phyloP scores from a whole-genome alignment of 2,329 filamentous ascomycete species.

The Neurospora crassa region DNA sequence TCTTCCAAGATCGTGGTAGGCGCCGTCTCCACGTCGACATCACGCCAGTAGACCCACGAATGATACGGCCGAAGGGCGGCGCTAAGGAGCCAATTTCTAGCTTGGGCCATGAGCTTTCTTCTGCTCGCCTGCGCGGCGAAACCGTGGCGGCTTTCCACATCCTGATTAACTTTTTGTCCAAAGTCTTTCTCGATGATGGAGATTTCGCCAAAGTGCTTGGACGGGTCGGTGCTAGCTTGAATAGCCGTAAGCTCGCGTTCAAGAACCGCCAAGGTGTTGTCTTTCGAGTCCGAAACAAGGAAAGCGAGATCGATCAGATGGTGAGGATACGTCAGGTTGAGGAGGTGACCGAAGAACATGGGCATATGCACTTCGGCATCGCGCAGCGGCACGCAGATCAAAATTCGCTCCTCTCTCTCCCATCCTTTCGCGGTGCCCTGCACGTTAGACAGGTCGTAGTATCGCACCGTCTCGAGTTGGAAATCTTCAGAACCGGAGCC shows the following conservation, averaged over 20 bases:
- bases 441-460: conserved; percentile 89
- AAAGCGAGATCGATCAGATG: conserved; percentile 94
- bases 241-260: conserved; percentile 66
- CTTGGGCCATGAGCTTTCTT: conserved; percentile 95
- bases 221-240: conserved; percentile 69
- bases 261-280: conserved; percentile 71
- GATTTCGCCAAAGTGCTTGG: conserved; percentile 85
- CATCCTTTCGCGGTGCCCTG: conserved; percentile 87
- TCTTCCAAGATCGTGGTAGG: conserved; percentile 96
- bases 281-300: conserved; percentile 93
- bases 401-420: conserved; percentile 91
- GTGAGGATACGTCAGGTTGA: conserved; percentile 95
- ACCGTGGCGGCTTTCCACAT: conserved; percentile 93
- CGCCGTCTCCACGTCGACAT: conserved; percentile 95
- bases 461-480: conserved; percentile 88
- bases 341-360: conserved; percentile 98
- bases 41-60: conserved; percentile 99
- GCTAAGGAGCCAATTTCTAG: conserved; percentile 91
- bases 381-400: conserved; percentile 87
- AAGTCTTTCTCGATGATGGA: conserved; percentile 99
- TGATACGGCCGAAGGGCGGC: conserved; percentile 89
- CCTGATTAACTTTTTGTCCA: conserved; percentile 93
- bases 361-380: conserved; percentile 85
- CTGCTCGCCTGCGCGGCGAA: conserved; percentile 92
- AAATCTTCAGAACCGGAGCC: conserved; percentile 59